phyloP scores from a whole-genome alignment of 257 asterid genomes.

The Solanum etuberosum region DNA sequence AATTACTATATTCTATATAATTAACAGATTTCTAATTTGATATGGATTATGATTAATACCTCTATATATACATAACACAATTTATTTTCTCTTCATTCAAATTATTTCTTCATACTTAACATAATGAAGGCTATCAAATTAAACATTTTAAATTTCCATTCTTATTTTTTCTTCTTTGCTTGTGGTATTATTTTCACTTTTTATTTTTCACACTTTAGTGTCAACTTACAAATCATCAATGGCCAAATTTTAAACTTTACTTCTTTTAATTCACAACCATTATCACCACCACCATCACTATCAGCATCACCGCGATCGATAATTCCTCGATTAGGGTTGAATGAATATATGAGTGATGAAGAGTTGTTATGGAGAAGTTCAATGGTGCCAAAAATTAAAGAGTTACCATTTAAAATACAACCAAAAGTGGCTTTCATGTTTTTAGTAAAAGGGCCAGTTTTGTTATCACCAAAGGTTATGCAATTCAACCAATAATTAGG shows the following conservation, averaged over 20 bases:
- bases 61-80: not conserved
- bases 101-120: not conserved
- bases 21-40: too few relatives aligned
- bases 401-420: slow-evolving; percentile 11
- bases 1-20: not conserved
- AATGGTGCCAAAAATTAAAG: slow-evolving; percentile 23
- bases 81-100: not conserved
- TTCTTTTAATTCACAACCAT: slow-evolving; percentile 8
- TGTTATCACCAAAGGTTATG: slow-evolving; percentile 20
- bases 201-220: slow-evolving; percentile 31
- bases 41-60: not conserved
- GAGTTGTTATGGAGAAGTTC: slow-evolving; percentile 51
- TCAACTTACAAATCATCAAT: slow-evolving; percentile 42
- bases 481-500: too few relatives aligned
- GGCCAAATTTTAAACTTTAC: slow-evolving; percentile 19
- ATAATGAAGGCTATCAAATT: slow-evolving; percentile 10
- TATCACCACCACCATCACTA: not conserved
- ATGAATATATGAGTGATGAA: slow-evolving; percentile 31
- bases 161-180: slow-evolving; percentile 25
- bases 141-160: slow-evolving; percentile 6
- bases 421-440: slow-evolving; percentile 42
- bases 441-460: slow-evolving; percentile 22
- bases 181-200: slow-evolving; percentile 36
- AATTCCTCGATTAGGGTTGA: not conserved
- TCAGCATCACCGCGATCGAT: not conserved